These are phyloP conservation scores for Penicillium turbatum DNA, from an alignment of 495 filamentous ascomycete genomes.

Conservation along the genomic window DNA sequence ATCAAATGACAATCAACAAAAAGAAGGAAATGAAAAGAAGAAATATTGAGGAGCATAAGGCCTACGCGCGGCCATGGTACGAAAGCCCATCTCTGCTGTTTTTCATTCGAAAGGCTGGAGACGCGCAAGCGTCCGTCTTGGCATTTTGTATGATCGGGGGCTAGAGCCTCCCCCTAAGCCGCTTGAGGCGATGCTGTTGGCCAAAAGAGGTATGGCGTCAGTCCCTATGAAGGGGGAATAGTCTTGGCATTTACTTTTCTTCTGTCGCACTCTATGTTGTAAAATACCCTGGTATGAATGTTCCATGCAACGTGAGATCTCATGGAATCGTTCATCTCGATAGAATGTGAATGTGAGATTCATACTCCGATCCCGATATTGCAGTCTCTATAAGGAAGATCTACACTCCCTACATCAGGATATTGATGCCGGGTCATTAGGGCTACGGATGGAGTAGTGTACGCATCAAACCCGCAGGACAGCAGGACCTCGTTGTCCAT, in stretches of 20 bases:
- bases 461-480: neutral
- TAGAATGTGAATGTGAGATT: neutral
- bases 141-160: slow-evolving; percentile 37
- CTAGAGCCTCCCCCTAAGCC: slow-evolving; percentile 31
- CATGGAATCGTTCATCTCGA: neutral
- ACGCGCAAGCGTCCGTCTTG: slow-evolving; percentile 49
- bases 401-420: neutral
- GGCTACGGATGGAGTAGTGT: neutral
- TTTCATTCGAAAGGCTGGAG: slow-evolving; percentile 29
- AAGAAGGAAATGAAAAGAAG: neutral
- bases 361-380: neutral
- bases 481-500: neutral
- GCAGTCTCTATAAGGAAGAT: neutral
- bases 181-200: slow-evolving; percentile 8
- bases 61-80: slow-evolving; percentile 14
- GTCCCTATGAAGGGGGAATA: neutral
- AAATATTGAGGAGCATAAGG: neutral
- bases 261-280: slow-evolving; percentile 19
- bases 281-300: slow-evolving; percentile 20
- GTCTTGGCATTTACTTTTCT: neutral
- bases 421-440: neutral
- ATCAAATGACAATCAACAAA: neutral
- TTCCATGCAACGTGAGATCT: slow-evolving; percentile 2
- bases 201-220: neutral
- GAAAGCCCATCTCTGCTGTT: slow-evolving; percentile 1